Evolutionary conservation across 2,329 filamentous ascomycete species (phyloP), one percentile per base, ranked within the genome.

Genomic region (Stemphylium beticola): DNA sequence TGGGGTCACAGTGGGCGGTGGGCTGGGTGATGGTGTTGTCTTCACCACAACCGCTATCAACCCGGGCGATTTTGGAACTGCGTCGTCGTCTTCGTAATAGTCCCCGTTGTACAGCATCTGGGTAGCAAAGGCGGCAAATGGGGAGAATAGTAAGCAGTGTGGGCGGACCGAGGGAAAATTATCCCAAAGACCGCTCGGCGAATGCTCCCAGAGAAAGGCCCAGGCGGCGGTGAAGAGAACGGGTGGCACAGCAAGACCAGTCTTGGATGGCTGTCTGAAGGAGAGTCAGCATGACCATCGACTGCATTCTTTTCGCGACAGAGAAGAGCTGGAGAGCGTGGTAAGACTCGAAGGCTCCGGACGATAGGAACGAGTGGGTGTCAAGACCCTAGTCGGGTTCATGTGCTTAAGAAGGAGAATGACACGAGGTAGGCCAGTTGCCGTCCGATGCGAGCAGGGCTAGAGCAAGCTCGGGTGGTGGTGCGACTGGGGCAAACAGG

Each of bases 81-180:
- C 75, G 74, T 82, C 72, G 75, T 83, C 80, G 75, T 83, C 81
- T 58, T 78, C 76, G 65, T 82, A 79, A 72, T 80, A 83, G 51
- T 53, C 40, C 15, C 43, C 29, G 11, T 65, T 58, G 49, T 58
- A 60, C 53, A 66, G 68, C 72, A 75, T 74, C 52, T 57, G 58
- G 46, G 49, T 53, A 51, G 42, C 29, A 26, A 44, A 17, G 20
- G 14, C 41, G 33, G 40, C 17, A 26, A 18, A 17, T 12, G 42
- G 32, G 41, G 22, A 44, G 18, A 29, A 33, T 34, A 26, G 34
- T 11, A 22, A 29, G 39, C 15, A 37, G 33, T 44, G 29, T 29
- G 34, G 39, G 40, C 52, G 55, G 41, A 56, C 33, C 38, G 45
- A 40, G 32, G 31, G 43, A 34, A 31, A 52, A 49, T 52, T 66